Percentiles rank a stretch among this genome's conserved stretches.
Evolutionary conservation across 805 yeast species (phyloP).

Genomic region (Teunomyces cretensis): DNA sequence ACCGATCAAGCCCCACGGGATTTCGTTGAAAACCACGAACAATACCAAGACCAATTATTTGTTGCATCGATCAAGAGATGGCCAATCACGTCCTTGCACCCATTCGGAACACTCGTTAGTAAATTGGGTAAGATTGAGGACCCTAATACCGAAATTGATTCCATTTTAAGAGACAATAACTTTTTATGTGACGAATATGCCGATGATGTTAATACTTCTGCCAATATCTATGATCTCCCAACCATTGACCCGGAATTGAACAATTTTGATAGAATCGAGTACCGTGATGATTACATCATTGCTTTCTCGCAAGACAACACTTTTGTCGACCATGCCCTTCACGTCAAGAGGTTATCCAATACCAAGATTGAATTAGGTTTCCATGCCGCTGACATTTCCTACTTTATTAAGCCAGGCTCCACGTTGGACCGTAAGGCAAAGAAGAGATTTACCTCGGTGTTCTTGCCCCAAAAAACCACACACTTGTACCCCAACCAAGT

Average conservation of each 20-base stretch:
- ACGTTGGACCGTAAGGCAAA: slow-evolving; percentile 83
- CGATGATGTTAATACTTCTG: slow-evolving; percentile 31
- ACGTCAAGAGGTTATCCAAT: slow-evolving; percentile 61
- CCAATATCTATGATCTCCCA: slow-evolving; percentile 38
- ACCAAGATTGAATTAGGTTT: slow-evolving; percentile 77
- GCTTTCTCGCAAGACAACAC: slow-evolving; percentile 60
- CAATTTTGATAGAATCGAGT: slow-evolving; percentile 47
- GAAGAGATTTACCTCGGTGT: slow-evolving; percentile 86
- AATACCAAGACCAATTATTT: slow-evolving; percentile 76
- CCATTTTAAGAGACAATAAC: slow-evolving; percentile 85
- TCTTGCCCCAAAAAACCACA: slow-evolving; percentile 72
- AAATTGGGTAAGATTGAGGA: slow-evolving; percentile 82
- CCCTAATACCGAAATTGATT: slow-evolving; percentile 75
- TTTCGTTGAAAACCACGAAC: slow-evolving; percentile 88
- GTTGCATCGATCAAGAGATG: slow-evolving; percentile 96
- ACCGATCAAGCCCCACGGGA: slow-evolving; percentile 97
- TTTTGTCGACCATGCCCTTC: slow-evolving; percentile 76
- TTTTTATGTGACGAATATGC: slow-evolving; percentile 79
- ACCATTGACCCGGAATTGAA: slow-evolving; percentile 37
- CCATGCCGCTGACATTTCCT: slow-evolving; percentile 80
- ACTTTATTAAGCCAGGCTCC: slow-evolving; percentile 69
- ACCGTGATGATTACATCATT: slow-evolving; percentile 58
- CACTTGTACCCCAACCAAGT: slow-evolving; percentile 69
- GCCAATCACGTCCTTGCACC: slow-evolving; percentile 98
- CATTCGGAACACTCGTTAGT: slow-evolving; percentile 90